phyloP scores from a whole-genome alignment of 768 basidiomycete genomes.

The Sarcodon sp. region DNA sequence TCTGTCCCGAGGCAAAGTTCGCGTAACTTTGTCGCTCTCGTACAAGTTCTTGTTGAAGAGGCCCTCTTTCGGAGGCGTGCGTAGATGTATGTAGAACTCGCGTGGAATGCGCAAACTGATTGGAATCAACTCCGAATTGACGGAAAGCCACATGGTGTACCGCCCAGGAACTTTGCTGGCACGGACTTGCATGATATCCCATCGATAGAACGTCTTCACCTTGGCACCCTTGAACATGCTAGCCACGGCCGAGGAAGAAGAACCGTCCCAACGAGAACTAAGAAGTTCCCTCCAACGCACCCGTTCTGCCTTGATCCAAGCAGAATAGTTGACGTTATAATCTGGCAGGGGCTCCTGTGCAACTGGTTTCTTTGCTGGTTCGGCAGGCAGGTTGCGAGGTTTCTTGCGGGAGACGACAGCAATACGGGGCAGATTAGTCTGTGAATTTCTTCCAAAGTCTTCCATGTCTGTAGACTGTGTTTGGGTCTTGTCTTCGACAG shows the following conservation, averaged over 20 bases:
- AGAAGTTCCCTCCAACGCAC: slow-evolving; percentile 54
- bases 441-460: slow-evolving; percentile 8
- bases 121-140: slow-evolving; percentile 66
- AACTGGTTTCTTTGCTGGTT: background rate
- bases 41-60: slow-evolving; percentile 64
- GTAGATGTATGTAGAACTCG: slow-evolving; percentile 88
- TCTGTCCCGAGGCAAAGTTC: slow-evolving; percentile 69
- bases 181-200: slow-evolving; percentile 92
- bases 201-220: slow-evolving; percentile 50
- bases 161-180: slow-evolving; percentile 67
- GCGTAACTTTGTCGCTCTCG: slow-evolving; percentile 54
- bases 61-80: slow-evolving; percentile 48
- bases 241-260: slow-evolving; percentile 30
- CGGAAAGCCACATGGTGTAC: slow-evolving; percentile 79
- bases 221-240: slow-evolving; percentile 62
- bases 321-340: slow-evolving; percentile 50
- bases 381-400: slow-evolving; percentile 12
- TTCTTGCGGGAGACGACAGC: slow-evolving; percentile 42
- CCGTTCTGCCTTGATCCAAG: slow-evolving; percentile 68
- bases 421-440: slow-evolving; percentile 24
- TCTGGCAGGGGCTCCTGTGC: slow-evolving; percentile 38
- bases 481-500: slow-evolving; percentile 18
- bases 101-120: slow-evolving; percentile 79
- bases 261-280: background rate
- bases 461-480: slow-evolving; percentile 17